Conservation (phyloP, 768 basidiomycete genomes). For the Leccinum barrowsii region DNA sequence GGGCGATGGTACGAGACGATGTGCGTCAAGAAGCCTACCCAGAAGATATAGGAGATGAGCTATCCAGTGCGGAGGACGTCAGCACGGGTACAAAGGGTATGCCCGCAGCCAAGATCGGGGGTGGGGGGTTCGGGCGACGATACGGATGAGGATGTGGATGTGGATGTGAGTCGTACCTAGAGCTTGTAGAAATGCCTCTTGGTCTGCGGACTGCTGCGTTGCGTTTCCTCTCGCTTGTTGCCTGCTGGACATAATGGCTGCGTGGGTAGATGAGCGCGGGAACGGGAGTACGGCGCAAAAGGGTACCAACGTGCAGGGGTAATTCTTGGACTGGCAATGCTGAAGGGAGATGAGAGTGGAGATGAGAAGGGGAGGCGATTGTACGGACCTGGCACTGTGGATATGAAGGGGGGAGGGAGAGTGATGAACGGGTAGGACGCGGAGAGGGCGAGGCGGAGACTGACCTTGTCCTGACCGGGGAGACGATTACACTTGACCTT, state of each 20-base stretch:
- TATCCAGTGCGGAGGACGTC: slow-evolving; percentile 17
- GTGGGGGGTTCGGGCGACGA: not conserved
- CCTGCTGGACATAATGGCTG: slow-evolving; percentile 80
- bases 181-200: slow-evolving; percentile 52
- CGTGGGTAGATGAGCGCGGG: slow-evolving; percentile 17
- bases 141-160: not conserved
- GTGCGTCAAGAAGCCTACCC: slow-evolving; percentile 37
- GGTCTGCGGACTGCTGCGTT: slow-evolving; percentile 57
- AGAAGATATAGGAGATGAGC: slow-evolving; percentile 33
- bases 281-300: slow-evolving; percentile 14
- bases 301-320: slow-evolving; percentile 81
- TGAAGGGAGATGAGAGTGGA: slow-evolving; percentile 28
- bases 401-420: slow-evolving; percentile 15
- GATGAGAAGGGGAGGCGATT: slow-evolving; percentile 13
- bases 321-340: slow-evolving; percentile 86
- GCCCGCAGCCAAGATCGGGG: slow-evolving; percentile 17
- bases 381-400: slow-evolving; percentile 62
- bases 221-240: slow-evolving; percentile 82
- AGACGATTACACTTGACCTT: slow-evolving; percentile 88
- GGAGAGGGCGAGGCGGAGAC: slow-evolving; percentile 20
- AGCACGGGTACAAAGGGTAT: slow-evolving; percentile 28
- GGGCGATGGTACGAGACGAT: slow-evolving; percentile 16
- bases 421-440: slow-evolving; percentile 4
- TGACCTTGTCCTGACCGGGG: slow-evolving; percentile 78
- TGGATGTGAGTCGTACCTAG: slow-evolving; percentile 37